Evolutionary conservation across 805 yeast species (phyloP).

Genomic region (Wickerhamomyces queroliae): DNA sequence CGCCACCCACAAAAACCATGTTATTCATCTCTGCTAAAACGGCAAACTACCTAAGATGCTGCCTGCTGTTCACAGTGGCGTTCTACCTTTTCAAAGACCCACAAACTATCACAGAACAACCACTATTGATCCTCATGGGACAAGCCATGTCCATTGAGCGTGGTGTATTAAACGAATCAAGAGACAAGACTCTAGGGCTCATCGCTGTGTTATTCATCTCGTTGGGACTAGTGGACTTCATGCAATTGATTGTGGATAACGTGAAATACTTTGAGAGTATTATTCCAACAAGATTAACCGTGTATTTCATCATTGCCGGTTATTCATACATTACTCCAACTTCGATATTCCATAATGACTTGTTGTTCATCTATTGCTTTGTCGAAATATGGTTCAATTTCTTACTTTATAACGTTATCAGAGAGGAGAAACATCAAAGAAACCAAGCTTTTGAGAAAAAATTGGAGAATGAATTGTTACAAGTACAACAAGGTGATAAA

Average conservation of each 20-base stretch:
- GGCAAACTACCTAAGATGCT: conserved; percentile 40
- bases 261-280: conserved; percentile 48
- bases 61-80: conserved; percentile 37
- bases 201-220: conserved; percentile 40
- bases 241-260: conserved; percentile 48
- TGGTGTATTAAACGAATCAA: conserved; percentile 31
- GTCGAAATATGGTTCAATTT: conserved; percentile 68
- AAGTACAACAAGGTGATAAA: conserved; percentile 12
- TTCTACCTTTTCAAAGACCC: conserved; percentile 46
- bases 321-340: conserved; percentile 41
- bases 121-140: conserved; percentile 46
- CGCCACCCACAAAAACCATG: conserved; percentile 27
- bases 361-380: conserved; percentile 51
- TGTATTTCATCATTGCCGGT: conserved; percentile 44
- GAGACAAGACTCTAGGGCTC: conserved; percentile 30
- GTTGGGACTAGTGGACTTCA: conserved; percentile 45
- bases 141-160: conserved; percentile 46
- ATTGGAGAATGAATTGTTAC: conserved; percentile 13
- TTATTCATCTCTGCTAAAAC: conserved; percentile 45
- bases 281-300: conserved; percentile 50
- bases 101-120: conserved; percentile 33
- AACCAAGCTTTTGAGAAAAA: conserved; percentile 37
- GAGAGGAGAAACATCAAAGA: conserved; percentile 47
- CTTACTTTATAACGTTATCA: conserved; percentile 51
- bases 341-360: conserved; percentile 48